A percentile compares a stretch with the other conserved stretches of the same genome.
These are phyloP conservation scores for Boletus insuetus DNA, from an alignment of 768 basidiomycete species.

Conservation along the genomic window DNA sequence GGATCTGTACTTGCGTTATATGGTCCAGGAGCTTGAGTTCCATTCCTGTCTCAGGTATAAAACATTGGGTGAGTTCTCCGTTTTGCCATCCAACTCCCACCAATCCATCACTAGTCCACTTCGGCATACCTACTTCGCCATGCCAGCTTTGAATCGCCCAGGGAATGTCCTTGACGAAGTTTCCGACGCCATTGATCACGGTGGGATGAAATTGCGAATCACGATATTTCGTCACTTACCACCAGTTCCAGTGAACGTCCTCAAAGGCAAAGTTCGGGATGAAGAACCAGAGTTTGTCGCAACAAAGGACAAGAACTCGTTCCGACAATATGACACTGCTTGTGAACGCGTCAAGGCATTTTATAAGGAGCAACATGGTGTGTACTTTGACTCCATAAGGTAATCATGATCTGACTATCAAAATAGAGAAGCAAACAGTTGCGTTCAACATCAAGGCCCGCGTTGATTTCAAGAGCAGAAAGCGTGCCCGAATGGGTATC, in stretches of 20 bases:
- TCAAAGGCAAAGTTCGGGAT: constrained; percentile 62
- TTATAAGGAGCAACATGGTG: constrained; percentile 78
- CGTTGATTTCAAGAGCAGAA: constrained; percentile 64
- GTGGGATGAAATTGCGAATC: constrained; percentile 27
- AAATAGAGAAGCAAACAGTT: constrained; percentile 80
- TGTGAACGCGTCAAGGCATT: constrained; percentile 77
- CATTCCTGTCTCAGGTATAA: constrained; percentile 21
- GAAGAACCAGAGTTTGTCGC: constrained; percentile 55
- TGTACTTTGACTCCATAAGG: not conserved
- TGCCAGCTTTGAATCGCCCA: constrained; percentile 28
- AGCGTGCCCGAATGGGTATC: constrained; percentile 73
- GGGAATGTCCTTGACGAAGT: constrained; percentile 38
- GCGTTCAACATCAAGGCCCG: constrained; percentile 80
- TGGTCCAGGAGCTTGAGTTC: constrained; percentile 2
- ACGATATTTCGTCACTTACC: not conserved
- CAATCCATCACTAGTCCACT: not conserved
- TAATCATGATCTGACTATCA: not conserved
- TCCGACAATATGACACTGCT: constrained; percentile 72
- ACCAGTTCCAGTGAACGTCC: constrained; percentile 54
- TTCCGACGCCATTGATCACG: constrained; percentile 50
- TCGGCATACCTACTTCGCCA: constrained; percentile 1
- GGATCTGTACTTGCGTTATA: constrained; percentile 12
- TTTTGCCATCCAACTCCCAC: constrained; percentile 2
- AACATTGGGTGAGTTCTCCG: constrained; percentile 2
- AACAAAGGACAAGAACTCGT: constrained; percentile 59